phyloP scores from a whole-genome alignment of 208 protist genomes.

The Perkinsela sp. region DNA sequence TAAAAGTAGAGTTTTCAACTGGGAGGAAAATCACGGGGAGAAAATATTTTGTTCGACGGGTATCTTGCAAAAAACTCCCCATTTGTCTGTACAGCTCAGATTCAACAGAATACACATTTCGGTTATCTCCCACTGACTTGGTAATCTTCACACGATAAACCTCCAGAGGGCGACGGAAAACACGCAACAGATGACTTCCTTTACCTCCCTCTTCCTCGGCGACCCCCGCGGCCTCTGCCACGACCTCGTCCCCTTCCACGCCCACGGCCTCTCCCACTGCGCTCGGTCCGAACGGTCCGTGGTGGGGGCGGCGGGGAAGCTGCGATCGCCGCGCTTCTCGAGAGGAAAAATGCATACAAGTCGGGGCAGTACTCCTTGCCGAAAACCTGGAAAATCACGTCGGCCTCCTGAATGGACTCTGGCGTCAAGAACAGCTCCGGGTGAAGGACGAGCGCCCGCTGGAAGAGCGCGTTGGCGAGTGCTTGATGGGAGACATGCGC shows the following conservation, averaged over 20 bases:
- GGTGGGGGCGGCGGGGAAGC: neutral
- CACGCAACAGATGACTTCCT: too few species aligned
- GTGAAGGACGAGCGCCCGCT: constrained; percentile 53
- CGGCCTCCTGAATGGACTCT: constrained; percentile 56
- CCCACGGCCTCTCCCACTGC: neutral
- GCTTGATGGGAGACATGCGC: constrained; percentile 20
- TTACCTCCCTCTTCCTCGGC: neutral
- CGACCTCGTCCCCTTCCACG: neutral
- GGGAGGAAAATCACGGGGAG: too few species aligned
- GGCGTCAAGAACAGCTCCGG: constrained; percentile 58
- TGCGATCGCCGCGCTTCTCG: neutral
- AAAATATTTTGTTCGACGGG: too few species aligned
- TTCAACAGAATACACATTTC: too few species aligned
- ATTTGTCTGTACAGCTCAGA: too few species aligned
- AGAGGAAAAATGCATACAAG: constrained; percentile 13
- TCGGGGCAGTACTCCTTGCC: constrained; percentile 42
- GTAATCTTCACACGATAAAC: too few species aligned
- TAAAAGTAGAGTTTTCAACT: too few species aligned
- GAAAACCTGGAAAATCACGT: constrained; percentile 60
- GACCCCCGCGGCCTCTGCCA: neutral
- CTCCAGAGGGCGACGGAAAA: too few species aligned
- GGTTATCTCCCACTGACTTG: too few species aligned
- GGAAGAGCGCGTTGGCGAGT: constrained; percentile 45
- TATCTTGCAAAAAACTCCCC: too few species aligned
- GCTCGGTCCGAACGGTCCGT: neutral